Conservation (phyloP, 805 yeast genomes). For the Schwanniomyces sp. region DNA sequence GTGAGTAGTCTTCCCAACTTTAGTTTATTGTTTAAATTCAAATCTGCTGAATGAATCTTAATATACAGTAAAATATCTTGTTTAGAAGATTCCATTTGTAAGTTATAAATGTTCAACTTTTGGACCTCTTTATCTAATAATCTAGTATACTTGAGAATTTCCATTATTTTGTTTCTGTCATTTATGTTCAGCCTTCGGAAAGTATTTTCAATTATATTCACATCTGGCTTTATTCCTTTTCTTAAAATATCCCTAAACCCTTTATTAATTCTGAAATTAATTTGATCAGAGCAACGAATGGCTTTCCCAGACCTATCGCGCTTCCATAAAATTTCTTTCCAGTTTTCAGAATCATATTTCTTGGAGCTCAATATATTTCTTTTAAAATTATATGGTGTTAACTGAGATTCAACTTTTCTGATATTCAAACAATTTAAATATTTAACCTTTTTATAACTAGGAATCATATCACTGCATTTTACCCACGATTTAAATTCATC, state of each 20-base stretch:
- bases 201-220: conserved; percentile 28
- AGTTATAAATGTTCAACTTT: conserved; percentile 16
- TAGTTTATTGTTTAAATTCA: conserved; percentile 28
- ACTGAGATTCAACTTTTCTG: conserved; percentile 19
- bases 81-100: conserved; percentile 17
- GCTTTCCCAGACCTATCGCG: conserved; percentile 12
- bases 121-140: conserved; percentile 7
- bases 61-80: conserved; percentile 14
- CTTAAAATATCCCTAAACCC: conserved; percentile 34
- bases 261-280: conserved; percentile 26
- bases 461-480: conserved; percentile 4
- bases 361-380: conserved; percentile 11
- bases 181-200: conserved; percentile 23
- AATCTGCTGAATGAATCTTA: conserved; percentile 6
- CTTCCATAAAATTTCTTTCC: conserved; percentile 20
- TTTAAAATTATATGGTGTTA: conserved; percentile 24
- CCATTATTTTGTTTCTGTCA: conserved; percentile 22
- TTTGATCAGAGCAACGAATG: conserved; percentile 19
- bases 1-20: conserved; percentile 28
- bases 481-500: conserved; percentile 14
- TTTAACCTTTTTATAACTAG: conserved; percentile 9
- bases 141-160: conserved; percentile 17
- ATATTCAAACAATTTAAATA: conserved; percentile 16
- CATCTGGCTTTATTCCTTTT: conserved; percentile 39
- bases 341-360: conserved; percentile 23